Conservation (phyloP, 2,329 filamentous ascomycete species). For the Anthostomella pinea region DNA sequence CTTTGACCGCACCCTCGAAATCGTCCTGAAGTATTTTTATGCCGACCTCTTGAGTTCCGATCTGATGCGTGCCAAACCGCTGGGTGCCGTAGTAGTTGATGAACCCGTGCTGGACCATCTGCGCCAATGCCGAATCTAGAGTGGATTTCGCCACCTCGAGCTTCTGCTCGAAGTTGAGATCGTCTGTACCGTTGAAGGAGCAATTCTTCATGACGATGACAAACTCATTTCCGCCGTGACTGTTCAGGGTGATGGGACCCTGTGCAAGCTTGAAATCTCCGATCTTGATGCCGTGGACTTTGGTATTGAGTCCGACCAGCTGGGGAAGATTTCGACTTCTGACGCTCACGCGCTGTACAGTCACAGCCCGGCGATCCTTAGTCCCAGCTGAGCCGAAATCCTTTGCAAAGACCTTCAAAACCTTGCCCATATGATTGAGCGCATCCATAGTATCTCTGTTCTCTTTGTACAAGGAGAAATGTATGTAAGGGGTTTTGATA, state of each 20-base stretch:
- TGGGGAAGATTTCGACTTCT: constrained; percentile 51
- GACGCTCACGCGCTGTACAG: constrained; percentile 76
- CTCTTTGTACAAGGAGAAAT: constrained; percentile 93
- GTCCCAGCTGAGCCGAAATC: constrained; percentile 77
- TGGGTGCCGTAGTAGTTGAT: constrained; percentile 99
- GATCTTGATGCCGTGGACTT: constrained; percentile 59
- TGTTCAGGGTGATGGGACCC: constrained; percentile 73
- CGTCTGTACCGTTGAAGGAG: constrained; percentile 49
- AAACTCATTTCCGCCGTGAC: constrained; percentile 88
- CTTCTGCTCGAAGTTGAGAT: constrained; percentile 47
- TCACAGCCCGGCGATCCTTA: constrained; percentile 85
- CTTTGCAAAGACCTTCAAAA: constrained; percentile 71
- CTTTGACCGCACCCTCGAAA: constrained; percentile 75
- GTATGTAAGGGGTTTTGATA: constrained; percentile 70
- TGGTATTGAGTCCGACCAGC: constrained; percentile 63
- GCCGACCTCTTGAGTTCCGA: constrained; percentile 82
- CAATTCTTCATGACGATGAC: constrained; percentile 88
- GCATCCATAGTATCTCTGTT: constrained; percentile 97
- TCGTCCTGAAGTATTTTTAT: constrained; percentile 79
- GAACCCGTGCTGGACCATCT: constrained; percentile 74
- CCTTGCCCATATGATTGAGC: constrained; percentile 70
- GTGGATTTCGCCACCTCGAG: constrained; percentile 44
- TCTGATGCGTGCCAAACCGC: constrained; percentile 84
- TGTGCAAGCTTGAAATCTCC: constrained; percentile 80
- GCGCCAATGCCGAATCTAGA: constrained; percentile 59